Percentiles rank a stretch among this genome's conserved stretches.
Evolutionary conservation across 352 stramenopile species (phyloP).

Genomic region (Hyaloperonospora brassicae): DNA sequence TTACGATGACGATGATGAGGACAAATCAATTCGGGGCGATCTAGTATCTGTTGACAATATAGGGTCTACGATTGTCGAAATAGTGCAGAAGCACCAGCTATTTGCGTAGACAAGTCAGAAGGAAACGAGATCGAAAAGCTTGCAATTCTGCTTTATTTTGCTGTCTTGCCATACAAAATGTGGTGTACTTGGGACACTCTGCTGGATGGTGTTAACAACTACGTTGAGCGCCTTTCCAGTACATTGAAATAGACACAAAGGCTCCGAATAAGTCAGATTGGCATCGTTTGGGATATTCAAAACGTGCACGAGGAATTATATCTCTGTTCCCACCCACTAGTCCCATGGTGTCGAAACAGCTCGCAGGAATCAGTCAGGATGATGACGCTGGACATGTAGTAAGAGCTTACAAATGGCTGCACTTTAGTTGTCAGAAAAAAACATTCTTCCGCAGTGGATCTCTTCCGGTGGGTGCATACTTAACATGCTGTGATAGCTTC

Average conservation of each 20-base stretch:
- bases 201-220: too few relatives aligned
- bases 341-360: slow-evolving; percentile 52
- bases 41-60: too few relatives aligned
- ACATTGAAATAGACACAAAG: too few relatives aligned
- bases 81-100: too few relatives aligned
- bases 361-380: slow-evolving; percentile 54
- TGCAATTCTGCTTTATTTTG: too few relatives aligned
- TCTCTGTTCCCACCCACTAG: slow-evolving; percentile 31
- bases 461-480: slow-evolving; percentile 40
- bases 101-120: too few relatives aligned
- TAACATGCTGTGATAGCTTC: slow-evolving; percentile 47
- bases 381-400: slow-evolving; percentile 43
- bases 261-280: slow-evolving; percentile 9
- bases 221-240: too few relatives aligned
- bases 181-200: too few relatives aligned
- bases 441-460: slow-evolving; percentile 60
- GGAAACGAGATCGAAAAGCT: too few relatives aligned
- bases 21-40: too few relatives aligned
- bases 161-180: too few relatives aligned
- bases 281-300: slow-evolving; percentile 56
- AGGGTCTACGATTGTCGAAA: too few relatives aligned
- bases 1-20: not conserved
- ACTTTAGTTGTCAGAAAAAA: slow-evolving; percentile 38
- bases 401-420: slow-evolving; percentile 22
- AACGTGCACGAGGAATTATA: slow-evolving; percentile 77